Percentiles rank a stretch among this genome's conserved stretches.
Evolutionary conservation across 202 grass and related monocot species (phyloP).

Genomic region (Dendrocalamus latiflorus): DNA sequence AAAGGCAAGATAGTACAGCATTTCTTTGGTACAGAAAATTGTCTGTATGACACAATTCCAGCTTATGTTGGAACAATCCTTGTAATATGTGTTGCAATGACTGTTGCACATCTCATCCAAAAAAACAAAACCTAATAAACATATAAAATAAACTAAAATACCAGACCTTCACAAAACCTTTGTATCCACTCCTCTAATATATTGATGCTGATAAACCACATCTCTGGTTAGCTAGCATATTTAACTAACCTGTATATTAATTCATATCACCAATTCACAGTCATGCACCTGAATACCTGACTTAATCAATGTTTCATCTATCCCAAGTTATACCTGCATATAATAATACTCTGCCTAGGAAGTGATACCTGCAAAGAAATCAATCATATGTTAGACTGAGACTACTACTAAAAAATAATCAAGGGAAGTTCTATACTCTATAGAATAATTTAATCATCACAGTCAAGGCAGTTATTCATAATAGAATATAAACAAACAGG

Average conservation of each 20-base stretch:
- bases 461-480: background rate
- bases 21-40: constrained; percentile 51
- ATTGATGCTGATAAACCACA: constrained; percentile 64
- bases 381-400: constrained; percentile 6
- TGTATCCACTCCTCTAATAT: constrained; percentile 64
- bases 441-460: background rate
- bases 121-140: constrained; percentile 57
- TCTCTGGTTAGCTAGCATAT: constrained; percentile 85
- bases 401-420: constrained; percentile 9
- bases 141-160: constrained; percentile 68
- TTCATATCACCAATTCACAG: constrained; percentile 68
- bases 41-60: constrained; percentile 57
- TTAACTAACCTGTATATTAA: constrained; percentile 90
- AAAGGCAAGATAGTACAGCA: constrained; percentile 61
- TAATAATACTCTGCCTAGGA: constrained; percentile 71
- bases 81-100: constrained; percentile 51
- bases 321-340: constrained; percentile 61
- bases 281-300: constrained; percentile 72
- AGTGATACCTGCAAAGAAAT: constrained; percentile 63
- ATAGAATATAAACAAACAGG: background rate
- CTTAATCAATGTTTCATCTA: constrained; percentile 61
- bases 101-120: constrained; percentile 63
- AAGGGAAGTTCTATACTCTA: background rate
- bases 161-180: constrained; percentile 79
- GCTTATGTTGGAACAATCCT: constrained; percentile 54